Conservation (phyloP, 352 stramenopile genomes). For the Bremia lactucae region DNA sequence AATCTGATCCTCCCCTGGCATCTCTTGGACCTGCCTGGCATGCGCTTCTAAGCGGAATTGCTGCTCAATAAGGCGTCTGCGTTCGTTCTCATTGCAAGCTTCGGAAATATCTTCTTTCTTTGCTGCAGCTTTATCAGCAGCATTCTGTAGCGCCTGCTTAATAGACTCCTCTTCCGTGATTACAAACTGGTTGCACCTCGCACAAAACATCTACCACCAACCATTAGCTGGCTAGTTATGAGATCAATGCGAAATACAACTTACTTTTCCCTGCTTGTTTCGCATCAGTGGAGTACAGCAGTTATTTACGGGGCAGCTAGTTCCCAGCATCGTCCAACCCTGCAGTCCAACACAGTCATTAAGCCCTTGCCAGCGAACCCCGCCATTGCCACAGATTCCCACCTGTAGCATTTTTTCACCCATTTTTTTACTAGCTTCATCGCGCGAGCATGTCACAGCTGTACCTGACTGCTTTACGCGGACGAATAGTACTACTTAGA, state of each 20-base stretch:
- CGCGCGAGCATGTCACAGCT: conserved; percentile 30
- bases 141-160: conserved; percentile 29
- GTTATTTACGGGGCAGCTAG: conserved; percentile 50
- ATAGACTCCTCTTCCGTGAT: conserved; percentile 65
- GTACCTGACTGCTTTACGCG: not conserved
- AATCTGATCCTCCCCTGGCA: conserved; percentile 27
- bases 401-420: conserved; percentile 79
- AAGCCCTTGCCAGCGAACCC: not conserved
- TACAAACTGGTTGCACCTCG: conserved; percentile 62
- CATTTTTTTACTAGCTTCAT: conserved; percentile 63
- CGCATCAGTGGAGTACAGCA: conserved; percentile 76
- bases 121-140: conserved; percentile 32
- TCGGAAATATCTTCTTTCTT: conserved; percentile 29
- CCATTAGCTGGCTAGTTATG: not conserved
- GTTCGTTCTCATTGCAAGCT: conserved; percentile 25
- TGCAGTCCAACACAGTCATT: conserved; percentile 16
- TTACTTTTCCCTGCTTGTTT: conserved; percentile 55
- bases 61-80: conserved; percentile 37
- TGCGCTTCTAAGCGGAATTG: conserved; percentile 65
- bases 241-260: not conserved
- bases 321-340: conserved; percentile 69
- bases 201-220: conserved; percentile 52
- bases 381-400: not conserved
- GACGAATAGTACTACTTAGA: not conserved
- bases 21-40: conserved; percentile 39